These are phyloP conservation scores for Aspergillus conjunctus DNA, from an alignment of 495 filamentous ascomycete genomes.

Conservation along the genomic window DNA sequence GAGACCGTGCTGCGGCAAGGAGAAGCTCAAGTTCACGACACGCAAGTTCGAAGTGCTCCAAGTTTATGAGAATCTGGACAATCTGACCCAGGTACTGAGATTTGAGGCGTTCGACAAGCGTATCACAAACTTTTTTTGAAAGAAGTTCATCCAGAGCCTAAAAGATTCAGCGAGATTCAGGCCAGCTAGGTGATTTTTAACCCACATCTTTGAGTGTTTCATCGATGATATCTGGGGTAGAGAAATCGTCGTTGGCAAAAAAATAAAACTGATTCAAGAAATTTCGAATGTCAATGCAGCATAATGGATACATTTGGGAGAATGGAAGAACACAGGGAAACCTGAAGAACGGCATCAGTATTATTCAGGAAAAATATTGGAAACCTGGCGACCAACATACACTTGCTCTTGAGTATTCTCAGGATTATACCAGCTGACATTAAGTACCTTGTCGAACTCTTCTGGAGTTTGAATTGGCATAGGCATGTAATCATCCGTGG, in stretches of 20 bases:
- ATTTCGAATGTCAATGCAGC: conserved; percentile 96
- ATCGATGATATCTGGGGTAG: conserved; percentile 82
- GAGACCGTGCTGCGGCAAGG: conserved; percentile 77
- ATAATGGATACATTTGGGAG: conserved; percentile 97
- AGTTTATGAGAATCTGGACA: conserved; percentile 95
- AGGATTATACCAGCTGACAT: conserved; percentile 89
- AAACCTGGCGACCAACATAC: conserved; percentile 48
- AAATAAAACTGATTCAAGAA: conserved; percentile 96
- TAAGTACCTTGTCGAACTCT: conserved; percentile 92
- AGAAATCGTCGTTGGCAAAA: conserved; percentile 92
- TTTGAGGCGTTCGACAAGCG: conserved; percentile 81
- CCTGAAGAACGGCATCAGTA: conserved; percentile 43
- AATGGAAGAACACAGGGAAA: conserved; percentile 94
- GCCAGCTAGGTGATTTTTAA: neutral
- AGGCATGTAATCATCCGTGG: conserved; percentile 98
- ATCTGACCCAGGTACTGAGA: conserved; percentile 97
- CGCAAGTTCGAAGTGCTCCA: conserved; percentile 94
- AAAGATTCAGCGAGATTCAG: conserved; percentile 19
- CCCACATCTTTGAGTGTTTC: conserved; percentile 77
- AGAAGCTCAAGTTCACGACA: conserved; percentile 85
- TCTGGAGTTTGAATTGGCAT: conserved; percentile 91
- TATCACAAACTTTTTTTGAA: conserved; percentile 84
- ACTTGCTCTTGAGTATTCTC: conserved; percentile 76
- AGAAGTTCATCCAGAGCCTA: conserved; percentile 87
- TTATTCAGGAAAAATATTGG: neutral